phyloP scores from a whole-genome alignment of 208 protist genomes.

The Crithidia brevicula region DNA sequence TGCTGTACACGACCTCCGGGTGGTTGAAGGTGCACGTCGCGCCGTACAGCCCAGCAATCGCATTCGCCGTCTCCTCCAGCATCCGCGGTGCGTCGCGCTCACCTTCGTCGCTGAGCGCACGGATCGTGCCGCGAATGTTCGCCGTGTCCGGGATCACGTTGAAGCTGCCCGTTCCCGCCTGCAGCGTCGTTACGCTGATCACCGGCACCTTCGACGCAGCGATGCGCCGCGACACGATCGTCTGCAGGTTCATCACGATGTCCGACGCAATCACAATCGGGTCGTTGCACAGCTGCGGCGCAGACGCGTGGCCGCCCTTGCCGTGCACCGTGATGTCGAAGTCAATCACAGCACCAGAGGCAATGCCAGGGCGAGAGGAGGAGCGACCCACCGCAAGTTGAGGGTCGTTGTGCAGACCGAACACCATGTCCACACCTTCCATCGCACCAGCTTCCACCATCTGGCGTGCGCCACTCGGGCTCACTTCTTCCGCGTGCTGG shows the following conservation, averaged over 20 bases:
- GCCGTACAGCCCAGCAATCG: constrained; percentile 50
- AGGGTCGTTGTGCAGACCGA: constrained; percentile 53
- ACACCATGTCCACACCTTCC: constrained; percentile 60
- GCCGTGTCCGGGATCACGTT: constrained; percentile 72
- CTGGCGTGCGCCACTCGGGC: constrained; percentile 51
- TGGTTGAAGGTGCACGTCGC: constrained; percentile 26
- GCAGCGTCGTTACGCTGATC: constrained; percentile 58
- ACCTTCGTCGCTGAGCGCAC: constrained; percentile 48
- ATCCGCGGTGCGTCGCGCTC: constrained; percentile 39
- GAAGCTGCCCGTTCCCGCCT: constrained; percentile 54
- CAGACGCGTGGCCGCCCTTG: constrained; percentile 59
- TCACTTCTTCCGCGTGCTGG: constrained; percentile 69
- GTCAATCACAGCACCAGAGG: constrained; percentile 56
- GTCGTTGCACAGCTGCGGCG: constrained; percentile 61
- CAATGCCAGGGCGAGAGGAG: constrained; percentile 30
- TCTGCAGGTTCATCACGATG: constrained; percentile 57
- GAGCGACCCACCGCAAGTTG: constrained; percentile 14
- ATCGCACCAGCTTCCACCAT: constrained; percentile 52
- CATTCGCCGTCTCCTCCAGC: constrained; percentile 55
- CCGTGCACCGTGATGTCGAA: constrained; percentile 67
- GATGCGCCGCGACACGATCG: constrained; percentile 61
- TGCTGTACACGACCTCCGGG: constrained; percentile 50
- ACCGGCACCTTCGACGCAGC: constrained; percentile 52
- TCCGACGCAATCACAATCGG: constrained; percentile 63
- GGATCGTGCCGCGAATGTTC: constrained; percentile 57